These are phyloP conservation scores for Musa acuminata DNA, from an alignment of 176 grass and related monocot species.

Conservation along the genomic window DNA sequence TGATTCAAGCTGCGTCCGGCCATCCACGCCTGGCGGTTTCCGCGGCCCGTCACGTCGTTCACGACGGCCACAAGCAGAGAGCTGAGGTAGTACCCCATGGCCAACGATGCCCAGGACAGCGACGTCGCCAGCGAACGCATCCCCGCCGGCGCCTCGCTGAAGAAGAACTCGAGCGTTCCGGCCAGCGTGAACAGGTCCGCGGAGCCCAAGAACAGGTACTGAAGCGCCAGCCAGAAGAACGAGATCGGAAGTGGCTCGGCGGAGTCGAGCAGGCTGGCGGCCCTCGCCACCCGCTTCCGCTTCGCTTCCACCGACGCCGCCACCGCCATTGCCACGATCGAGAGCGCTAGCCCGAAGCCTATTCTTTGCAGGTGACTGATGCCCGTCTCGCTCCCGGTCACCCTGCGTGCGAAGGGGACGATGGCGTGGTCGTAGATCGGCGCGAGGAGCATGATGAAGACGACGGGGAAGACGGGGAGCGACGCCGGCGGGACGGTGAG, in stretches of 20 bases:
- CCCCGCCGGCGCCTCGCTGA: constrained; percentile 40
- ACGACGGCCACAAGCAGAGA: constrained; percentile 41
- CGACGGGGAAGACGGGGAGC: constrained; percentile 47
- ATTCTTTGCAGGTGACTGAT: constrained; percentile 51
- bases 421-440: constrained; percentile 35
- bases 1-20: constrained; percentile 28
- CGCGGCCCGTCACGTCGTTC: constrained; percentile 27
- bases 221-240: constrained; percentile 53
- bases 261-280: constrained; percentile 1
- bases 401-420: constrained; percentile 34
- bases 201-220: constrained; percentile 57
- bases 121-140: constrained; percentile 68
- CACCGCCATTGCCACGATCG: constrained; percentile 22
- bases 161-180: constrained; percentile 77
- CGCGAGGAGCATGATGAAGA: constrained; percentile 42
- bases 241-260: constrained; percentile 19
- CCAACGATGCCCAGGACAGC: constrained; percentile 50
- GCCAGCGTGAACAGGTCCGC: constrained; percentile 57
- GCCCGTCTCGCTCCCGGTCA: constrained; percentile 29
- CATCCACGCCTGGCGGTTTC: constrained; percentile 31
- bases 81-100: constrained; percentile 42
- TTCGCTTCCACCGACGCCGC: constrained; percentile 44
- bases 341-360: constrained; percentile 35
- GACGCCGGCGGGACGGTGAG: constrained; percentile 43
- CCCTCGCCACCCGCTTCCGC: constrained; percentile 20